These are phyloP conservation scores for Cryphonectria parasitica DNA, from an alignment of 2,329 filamentous ascomycete species.

Conservation along the genomic window DNA sequence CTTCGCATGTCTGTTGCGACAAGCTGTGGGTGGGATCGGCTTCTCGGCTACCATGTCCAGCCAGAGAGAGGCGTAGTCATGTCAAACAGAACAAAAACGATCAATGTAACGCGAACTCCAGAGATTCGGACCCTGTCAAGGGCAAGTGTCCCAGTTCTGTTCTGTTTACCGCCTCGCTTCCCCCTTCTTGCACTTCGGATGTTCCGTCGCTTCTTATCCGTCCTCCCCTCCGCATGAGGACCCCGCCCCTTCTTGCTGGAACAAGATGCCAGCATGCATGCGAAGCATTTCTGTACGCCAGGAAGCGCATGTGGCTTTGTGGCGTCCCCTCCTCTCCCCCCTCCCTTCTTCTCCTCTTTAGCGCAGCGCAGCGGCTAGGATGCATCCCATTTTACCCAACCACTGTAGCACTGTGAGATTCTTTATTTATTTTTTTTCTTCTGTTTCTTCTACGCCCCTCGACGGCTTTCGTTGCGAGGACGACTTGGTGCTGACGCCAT, in stretches of 20 bases:
- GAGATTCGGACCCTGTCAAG: conserved; percentile 13
- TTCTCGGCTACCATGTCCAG: conserved; percentile 18
- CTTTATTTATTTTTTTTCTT: background rate
- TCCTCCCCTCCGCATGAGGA: conserved; percentile 1
- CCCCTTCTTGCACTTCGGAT: conserved; percentile 23
- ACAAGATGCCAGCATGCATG: background rate
- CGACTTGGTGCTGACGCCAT: conserved; percentile 24
- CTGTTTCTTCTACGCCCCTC: background rate
- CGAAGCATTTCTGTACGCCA: conserved; percentile 3
- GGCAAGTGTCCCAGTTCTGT: conserved; percentile 29
- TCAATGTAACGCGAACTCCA: conserved; percentile 24
- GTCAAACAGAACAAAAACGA: conserved; percentile 28
- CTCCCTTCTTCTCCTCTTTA: background rate
- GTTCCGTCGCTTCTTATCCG: conserved; percentile 26
- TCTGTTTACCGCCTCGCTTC: conserved; percentile 30
- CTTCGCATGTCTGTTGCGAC: conserved; percentile 5
- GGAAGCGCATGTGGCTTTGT: conserved; percentile 20
- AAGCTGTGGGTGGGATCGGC: conserved; percentile 14
- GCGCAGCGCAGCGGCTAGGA: conserved; percentile 5
- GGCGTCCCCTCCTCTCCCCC: background rate
- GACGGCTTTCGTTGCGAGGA: conserved; percentile 1
- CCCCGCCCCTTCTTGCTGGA: background rate
- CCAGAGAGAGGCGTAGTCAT: conserved; percentile 14
- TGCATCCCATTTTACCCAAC: background rate
- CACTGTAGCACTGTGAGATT: background rate